Evolutionary conservation across 805 yeast species (phyloP).

Genomic region (Metschnikowia colocasiae): DNA sequence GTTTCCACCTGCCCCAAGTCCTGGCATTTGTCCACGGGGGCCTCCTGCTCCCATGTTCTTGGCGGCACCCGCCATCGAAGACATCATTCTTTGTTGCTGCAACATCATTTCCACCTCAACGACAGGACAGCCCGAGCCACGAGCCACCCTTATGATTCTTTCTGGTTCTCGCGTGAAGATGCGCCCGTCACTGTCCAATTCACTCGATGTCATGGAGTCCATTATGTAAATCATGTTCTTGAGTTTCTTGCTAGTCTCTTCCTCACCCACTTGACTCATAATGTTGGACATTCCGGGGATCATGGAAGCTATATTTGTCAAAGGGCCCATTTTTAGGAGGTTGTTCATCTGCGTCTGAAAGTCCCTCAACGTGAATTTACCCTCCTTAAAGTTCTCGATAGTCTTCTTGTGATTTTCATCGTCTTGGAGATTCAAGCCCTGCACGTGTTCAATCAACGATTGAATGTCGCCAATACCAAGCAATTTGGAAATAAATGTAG

Average conservation of each 20-base stretch:
- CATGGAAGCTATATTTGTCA: slow-evolving; percentile 91
- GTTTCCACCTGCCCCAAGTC: slow-evolving; percentile 22
- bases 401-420: slow-evolving; percentile 79
- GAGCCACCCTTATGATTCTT: slow-evolving; percentile 84
- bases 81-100: slow-evolving; percentile 91
- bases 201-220: slow-evolving; percentile 95
- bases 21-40: slow-evolving; percentile 24
- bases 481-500: slow-evolving; percentile 83
- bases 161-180: slow-evolving; percentile 76
- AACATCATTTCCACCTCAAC: slow-evolving; percentile 91
- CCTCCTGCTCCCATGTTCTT: slow-evolving; percentile 48
- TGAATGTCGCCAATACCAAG: slow-evolving; percentile 95
- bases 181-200: slow-evolving; percentile 85
- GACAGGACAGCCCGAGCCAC: slow-evolving; percentile 91
- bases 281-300: slow-evolving; percentile 85
- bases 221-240: slow-evolving; percentile 85
- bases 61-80: slow-evolving; percentile 78
- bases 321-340: slow-evolving; percentile 94
- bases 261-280: slow-evolving; percentile 86
- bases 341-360: slow-evolving; percentile 93
- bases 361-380: slow-evolving; percentile 88
- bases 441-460: slow-evolving; percentile 90
- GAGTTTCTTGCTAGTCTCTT: slow-evolving; percentile 79
- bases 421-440: slow-evolving; percentile 65
- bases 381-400: slow-evolving; percentile 89